A percentile compares a stretch with the other conserved stretches of the same genome.
Conservation (phyloP, 108 stramenopile species). For the Pseudonitzschia pungens region DNA sequence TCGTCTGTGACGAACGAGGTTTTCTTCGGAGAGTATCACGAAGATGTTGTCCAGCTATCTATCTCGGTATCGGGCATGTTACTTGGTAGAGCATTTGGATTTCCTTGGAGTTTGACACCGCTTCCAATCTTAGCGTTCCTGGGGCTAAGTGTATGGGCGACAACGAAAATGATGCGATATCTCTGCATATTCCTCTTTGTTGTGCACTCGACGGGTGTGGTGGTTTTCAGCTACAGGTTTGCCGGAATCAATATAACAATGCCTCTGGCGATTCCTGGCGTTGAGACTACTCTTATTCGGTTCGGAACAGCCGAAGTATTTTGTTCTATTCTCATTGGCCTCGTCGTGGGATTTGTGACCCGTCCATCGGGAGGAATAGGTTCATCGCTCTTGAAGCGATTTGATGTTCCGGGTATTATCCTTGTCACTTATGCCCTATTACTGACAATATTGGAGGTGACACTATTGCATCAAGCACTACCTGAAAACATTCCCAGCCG, state of each 20-base stretch:
- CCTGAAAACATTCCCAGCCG: constrained; percentile 43
- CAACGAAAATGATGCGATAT: constrained; percentile 75
- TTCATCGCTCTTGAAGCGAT: constrained; percentile 42
- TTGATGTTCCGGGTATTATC: constrained; percentile 58
- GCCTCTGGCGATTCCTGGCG: constrained; percentile 42
- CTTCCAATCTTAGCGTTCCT: constrained; percentile 68
- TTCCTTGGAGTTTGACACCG: constrained; percentile 75
- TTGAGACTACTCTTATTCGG: constrained; percentile 42
- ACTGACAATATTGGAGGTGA: constrained; percentile 49
- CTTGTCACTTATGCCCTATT: constrained; percentile 48
- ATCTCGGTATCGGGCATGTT: constrained; percentile 51
- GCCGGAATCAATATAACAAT: constrained; percentile 57
- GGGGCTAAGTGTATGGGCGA: constrained; percentile 65
- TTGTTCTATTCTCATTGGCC: constrained; percentile 43
- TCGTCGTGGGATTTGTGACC: constrained; percentile 60
- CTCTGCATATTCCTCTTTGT: constrained; percentile 69
- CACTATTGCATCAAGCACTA: constrained; percentile 54
- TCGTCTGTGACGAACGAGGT: constrained; percentile 47
- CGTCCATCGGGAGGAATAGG: constrained; percentile 64
- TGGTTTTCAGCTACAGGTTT: constrained; percentile 69
- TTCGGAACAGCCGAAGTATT: constrained; percentile 54
- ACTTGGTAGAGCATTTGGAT: constrained; percentile 64
- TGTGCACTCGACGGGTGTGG: constrained; percentile 52
- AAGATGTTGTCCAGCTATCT: constrained; percentile 70
- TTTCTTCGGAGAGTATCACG: constrained; percentile 80